These are phyloP conservation scores for Serendipita sp. DNA, from an alignment of 768 basidiomycete species.

Conservation along the genomic window DNA sequence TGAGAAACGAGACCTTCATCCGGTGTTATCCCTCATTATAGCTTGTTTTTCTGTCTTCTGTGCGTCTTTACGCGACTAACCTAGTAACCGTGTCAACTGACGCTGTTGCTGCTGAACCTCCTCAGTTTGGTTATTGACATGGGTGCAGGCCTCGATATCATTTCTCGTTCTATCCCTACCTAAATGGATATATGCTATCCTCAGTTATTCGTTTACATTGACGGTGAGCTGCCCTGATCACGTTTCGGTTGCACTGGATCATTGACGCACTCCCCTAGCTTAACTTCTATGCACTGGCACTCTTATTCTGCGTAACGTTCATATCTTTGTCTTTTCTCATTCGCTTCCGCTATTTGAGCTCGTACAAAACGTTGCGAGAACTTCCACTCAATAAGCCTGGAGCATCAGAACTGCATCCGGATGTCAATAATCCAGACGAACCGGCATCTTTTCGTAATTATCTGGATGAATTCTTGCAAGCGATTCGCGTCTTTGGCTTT, in stretches of 20 bases:
- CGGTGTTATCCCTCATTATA: slow-evolving; percentile 57
- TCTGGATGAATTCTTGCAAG: slow-evolving; percentile 90
- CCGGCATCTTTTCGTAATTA: slow-evolving; percentile 84
- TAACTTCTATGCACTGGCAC: slow-evolving; percentile 80
- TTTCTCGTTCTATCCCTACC: slow-evolving; percentile 77
- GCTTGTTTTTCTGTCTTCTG: slow-evolving; percentile 74
- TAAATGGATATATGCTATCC: slow-evolving; percentile 52
- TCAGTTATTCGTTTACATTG: slow-evolving; percentile 80
- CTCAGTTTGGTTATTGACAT: slow-evolving; percentile 68
- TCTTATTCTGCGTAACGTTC: slow-evolving; percentile 51
- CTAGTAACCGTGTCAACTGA: background rate
- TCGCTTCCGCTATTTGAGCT: slow-evolving; percentile 62
- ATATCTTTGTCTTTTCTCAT: slow-evolving; percentile 71
- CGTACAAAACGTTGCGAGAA: slow-evolving; percentile 61
- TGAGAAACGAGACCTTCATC: slow-evolving; percentile 32
- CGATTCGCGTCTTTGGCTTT: slow-evolving; percentile 93
- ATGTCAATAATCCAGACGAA: slow-evolving; percentile 57
- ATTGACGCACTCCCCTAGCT: slow-evolving; percentile 31
- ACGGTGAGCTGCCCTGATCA: slow-evolving; percentile 34
- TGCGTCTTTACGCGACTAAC: slow-evolving; percentile 25
- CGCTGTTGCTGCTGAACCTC: slow-evolving; percentile 10
- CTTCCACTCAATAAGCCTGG: slow-evolving; percentile 69
- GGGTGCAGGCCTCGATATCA: slow-evolving; percentile 54
- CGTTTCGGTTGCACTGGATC: background rate
- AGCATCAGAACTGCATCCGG: slow-evolving; percentile 77